Evolutionary conservation across 208 protist species (phyloP), one percentile per base, ranked within the genome.

Genomic region (Trypanosoma vivax): DNA sequence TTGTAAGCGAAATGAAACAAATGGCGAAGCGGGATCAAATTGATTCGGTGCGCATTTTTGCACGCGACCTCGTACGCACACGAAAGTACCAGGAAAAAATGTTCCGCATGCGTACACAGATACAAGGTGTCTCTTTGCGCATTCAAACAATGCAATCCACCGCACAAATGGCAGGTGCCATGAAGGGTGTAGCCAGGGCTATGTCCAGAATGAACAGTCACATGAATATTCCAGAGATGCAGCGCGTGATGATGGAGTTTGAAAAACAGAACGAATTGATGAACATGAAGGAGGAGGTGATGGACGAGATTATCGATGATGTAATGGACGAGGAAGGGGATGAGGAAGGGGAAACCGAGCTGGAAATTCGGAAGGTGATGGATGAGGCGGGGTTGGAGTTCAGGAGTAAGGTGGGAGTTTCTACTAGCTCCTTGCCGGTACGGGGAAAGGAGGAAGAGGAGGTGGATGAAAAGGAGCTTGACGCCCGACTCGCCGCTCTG

Each of bases 261-360:
- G 96, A 98, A 73, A 92, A 96, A 79, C 82, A 98, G 68, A 96
- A 93, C 68, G 94, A 98, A 49, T 88, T 96, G 70, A 98, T 98
- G 93, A 94, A 95, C 29, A 97, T 98, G 95, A 98, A 99, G 83
- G 90, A 98, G 57, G 97, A 99, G 46, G 98, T 98, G 94, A 98
- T 99, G 93, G 83, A 81, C 52, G 96, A 98, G 64, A 81, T 81
- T 28, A 80, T 97, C 35, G 92, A 96, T 58, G 83, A 92, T 45
- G 86, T 80, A 31, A 87, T 96, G 76, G 86, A 96, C 46, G 86
- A 93, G 23, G 86, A 94, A n/a, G 89, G 81, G 37, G 79, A 82
- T 41, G 87, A 94, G 68, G 87, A 96, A 65, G 89, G 80, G 28
- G 87, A 96, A 55, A 94, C 87, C 7, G 90, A 96, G 56, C 55